These are phyloP conservation scores for Fremontodendron californicum DNA, from an alignment of 345 rosid genomes.

Conservation along the genomic window DNA sequence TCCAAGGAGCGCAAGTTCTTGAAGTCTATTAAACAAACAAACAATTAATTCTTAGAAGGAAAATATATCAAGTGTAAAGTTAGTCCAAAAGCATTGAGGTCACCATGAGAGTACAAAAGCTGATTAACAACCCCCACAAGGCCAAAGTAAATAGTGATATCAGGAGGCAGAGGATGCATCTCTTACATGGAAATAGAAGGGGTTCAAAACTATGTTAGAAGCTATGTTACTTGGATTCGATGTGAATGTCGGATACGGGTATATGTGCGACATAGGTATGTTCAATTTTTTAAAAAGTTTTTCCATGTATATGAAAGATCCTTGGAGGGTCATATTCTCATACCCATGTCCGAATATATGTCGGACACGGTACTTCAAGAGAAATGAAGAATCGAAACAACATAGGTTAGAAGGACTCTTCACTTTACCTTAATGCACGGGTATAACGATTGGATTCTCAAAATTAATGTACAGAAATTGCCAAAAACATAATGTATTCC, in stretches of 20 bases:
- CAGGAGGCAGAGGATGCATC: not conserved
- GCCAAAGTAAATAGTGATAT: not conserved
- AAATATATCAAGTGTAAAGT: not conserved
- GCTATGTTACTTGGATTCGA: too few relatives aligned
- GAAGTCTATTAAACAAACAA: constrained; percentile 42
- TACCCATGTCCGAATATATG: too few relatives aligned
- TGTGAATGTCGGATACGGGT: too few relatives aligned
- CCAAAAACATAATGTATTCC: not conserved
- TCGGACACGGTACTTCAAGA: too few relatives aligned
- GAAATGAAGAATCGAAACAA: too few relatives aligned
- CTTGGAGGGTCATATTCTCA: too few relatives aligned
- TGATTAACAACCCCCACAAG: not conserved
- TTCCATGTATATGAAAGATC: too few relatives aligned
- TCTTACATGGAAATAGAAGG: not conserved
- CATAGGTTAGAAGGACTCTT: too few relatives aligned
- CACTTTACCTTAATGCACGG: not conserved
- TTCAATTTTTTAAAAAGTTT: too few relatives aligned
- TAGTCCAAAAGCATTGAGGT: not conserved
- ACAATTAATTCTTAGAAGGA: not conserved
- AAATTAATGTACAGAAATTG: not conserved
- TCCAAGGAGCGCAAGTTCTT: constrained; percentile 80
- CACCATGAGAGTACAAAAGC: not conserved
- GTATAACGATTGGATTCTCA: too few relatives aligned
- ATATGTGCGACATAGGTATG: too few relatives aligned
- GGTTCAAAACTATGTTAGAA: not conserved